Conservation (phyloP, 208 protist genomes). For the Leishmania gerbilli region DNA sequence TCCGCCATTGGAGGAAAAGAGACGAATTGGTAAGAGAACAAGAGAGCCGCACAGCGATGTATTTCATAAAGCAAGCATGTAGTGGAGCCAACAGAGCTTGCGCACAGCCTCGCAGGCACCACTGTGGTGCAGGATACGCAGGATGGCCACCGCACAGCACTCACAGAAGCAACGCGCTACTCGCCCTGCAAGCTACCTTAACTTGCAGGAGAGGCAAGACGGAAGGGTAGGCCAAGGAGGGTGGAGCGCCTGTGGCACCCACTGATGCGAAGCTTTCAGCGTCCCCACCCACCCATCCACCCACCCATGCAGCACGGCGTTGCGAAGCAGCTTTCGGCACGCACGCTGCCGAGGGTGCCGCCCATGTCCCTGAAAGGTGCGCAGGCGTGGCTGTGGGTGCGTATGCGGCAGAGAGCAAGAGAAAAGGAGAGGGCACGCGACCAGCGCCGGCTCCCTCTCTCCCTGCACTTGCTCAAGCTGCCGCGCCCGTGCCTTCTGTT, state of each 20-base stretch:
- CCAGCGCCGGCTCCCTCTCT: neutral
- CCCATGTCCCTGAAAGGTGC: neutral
- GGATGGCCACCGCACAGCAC: neutral
- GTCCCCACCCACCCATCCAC: neutral
- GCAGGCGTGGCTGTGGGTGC: neutral
- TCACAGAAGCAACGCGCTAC: neutral
- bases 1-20: neutral
- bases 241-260: neutral
- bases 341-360: neutral
- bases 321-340: neutral
- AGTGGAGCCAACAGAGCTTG: neutral
- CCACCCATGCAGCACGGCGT: neutral
- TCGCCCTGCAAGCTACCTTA: neutral
- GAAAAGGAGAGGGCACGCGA: neutral
- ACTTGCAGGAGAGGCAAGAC: neutral
- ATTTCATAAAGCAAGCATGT: neutral
- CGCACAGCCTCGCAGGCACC: neutral
- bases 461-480: neutral
- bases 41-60: neutral
- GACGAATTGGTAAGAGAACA: neutral
- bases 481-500: neutral
- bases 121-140: neutral
- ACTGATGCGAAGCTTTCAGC: neutral
- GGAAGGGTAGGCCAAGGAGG: neutral
- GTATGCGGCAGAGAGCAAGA: neutral